phyloP scores from a whole-genome alignment of 2,329 filamentous ascomycete genomes.

The Cordyceps cateniannulata region DNA sequence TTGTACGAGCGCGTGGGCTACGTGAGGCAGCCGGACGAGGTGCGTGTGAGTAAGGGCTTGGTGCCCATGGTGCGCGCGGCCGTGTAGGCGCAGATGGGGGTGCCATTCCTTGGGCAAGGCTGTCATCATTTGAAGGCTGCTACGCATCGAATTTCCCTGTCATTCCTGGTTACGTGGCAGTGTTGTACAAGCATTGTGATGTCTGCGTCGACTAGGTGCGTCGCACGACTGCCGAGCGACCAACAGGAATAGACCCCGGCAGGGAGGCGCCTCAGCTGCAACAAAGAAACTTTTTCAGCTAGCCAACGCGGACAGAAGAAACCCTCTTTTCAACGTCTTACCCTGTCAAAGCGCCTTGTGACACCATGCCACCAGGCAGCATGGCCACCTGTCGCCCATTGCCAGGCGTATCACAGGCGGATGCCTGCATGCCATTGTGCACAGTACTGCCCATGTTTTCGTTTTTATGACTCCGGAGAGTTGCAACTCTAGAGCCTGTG shows the following conservation, averaged over 20 bases:
- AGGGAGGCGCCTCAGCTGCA: neutral
- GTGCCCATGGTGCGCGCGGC: constrained; percentile 15
- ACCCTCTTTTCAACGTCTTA: no score
- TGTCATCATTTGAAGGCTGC: no score
- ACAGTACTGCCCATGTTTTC: no score
- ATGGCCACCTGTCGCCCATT: no score
- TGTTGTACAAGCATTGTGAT: neutral
- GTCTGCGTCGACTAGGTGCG: neutral
- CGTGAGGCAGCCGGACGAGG: neutral
- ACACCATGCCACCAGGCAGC: neutral
- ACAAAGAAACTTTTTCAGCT: neutral
- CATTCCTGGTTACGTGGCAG: neutral
- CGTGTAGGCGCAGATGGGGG: neutral
- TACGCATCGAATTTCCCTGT: no score
- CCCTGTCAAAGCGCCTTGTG: neutral
- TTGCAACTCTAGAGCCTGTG: no score
- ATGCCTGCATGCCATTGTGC: no score
- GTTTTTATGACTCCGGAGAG: no score
- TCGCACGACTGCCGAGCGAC: neutral
- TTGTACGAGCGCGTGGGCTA: constrained; percentile 16
- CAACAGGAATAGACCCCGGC: neutral
- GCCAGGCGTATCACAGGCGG: no score
- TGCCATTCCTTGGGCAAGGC: no score
- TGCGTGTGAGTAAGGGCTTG: constrained; percentile 12
- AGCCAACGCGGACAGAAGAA: no score